A percentile compares a stretch with the other conserved stretches of the same genome.
Conservation (phyloP, 805 yeast genomes). For the Candida multigemmis region DNA sequence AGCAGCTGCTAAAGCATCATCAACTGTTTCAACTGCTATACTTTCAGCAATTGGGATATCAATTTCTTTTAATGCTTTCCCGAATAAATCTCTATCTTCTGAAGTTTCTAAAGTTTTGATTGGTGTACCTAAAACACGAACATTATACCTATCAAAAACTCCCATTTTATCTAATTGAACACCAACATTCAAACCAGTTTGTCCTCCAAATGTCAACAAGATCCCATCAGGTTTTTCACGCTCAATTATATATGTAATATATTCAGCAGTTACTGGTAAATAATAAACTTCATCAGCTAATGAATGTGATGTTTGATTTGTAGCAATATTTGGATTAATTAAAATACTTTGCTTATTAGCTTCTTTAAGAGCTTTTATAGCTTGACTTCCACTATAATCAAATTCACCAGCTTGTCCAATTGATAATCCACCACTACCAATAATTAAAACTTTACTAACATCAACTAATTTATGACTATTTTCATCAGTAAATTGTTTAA, state of each 20-base stretch:
- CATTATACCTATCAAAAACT: slow-evolving; percentile 87
- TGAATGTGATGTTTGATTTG: slow-evolving; percentile 96
- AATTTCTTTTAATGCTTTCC: slow-evolving; percentile 90
- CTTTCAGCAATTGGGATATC: slow-evolving; percentile 95
- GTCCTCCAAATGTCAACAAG: slow-evolving; percentile 97
- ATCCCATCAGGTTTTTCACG: slow-evolving; percentile 97
- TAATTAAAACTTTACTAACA: slow-evolving; percentile 77
- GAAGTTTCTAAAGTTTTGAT: slow-evolving; percentile 95
- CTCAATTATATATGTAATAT: slow-evolving; percentile 89
- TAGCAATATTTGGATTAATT: slow-evolving; percentile 96
- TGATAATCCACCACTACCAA: slow-evolving; percentile 97
- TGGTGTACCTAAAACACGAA: slow-evolving; percentile 92
- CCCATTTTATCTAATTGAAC: slow-evolving; percentile 88
- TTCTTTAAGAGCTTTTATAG: slow-evolving; percentile 95
- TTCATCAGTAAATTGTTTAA: slow-evolving; percentile 49
- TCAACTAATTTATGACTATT: slow-evolving; percentile 60
- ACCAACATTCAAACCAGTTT: slow-evolving; percentile 95
- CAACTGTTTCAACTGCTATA: slow-evolving; percentile 69
- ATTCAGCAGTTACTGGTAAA: slow-evolving; percentile 95
- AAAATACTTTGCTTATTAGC: slow-evolving; percentile 82
- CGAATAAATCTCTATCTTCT: slow-evolving; percentile 95
- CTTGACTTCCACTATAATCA: slow-evolving; percentile 98
- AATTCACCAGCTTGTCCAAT: slow-evolving; percentile 99
- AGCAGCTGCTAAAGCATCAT: slow-evolving; percentile 81
- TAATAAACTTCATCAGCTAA: slow-evolving; percentile 96